These are phyloP conservation scores for Butyriboletus loyo DNA, from an alignment of 768 basidiomycete species.

Conservation along the genomic window DNA sequence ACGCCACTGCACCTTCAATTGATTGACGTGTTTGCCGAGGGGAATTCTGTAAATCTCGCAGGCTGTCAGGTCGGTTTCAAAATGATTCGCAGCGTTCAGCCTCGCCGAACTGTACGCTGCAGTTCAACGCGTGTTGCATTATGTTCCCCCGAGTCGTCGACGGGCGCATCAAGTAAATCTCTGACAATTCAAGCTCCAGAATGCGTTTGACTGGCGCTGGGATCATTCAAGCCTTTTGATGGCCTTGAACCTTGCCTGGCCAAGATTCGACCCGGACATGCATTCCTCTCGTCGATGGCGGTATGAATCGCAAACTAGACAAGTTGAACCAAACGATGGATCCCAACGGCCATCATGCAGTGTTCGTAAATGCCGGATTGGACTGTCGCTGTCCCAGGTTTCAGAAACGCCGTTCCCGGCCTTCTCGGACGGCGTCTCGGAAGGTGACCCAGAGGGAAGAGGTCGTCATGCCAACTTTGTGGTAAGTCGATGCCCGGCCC, in stretches of 20 bases:
- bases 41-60: not conserved
- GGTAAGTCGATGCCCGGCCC: not conserved
- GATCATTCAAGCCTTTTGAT: not conserved
- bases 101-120: not conserved
- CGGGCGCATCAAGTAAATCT: not conserved
- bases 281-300: not conserved
- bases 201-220: not conserved
- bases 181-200: not conserved
- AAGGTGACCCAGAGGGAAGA: conserved; percentile 4
- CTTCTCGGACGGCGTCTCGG: conserved; percentile 5
- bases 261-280: not conserved
- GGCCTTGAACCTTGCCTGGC: not conserved
- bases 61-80: not conserved
- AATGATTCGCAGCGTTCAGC: not conserved
- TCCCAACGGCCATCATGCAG: conserved; percentile 5
- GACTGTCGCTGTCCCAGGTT: not conserved
- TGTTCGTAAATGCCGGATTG: not conserved
- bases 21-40: conserved; percentile 5
- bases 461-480: conserved; percentile 8
- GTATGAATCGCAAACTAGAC: not conserved
- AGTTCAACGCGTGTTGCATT: not conserved
- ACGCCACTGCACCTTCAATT: conserved; percentile 1
- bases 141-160: not conserved
- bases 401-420: conserved; percentile 2
- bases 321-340: not conserved